phyloP scores from a whole-genome alignment of 176 grass and related monocot species.

The Zizania latifolia region DNA sequence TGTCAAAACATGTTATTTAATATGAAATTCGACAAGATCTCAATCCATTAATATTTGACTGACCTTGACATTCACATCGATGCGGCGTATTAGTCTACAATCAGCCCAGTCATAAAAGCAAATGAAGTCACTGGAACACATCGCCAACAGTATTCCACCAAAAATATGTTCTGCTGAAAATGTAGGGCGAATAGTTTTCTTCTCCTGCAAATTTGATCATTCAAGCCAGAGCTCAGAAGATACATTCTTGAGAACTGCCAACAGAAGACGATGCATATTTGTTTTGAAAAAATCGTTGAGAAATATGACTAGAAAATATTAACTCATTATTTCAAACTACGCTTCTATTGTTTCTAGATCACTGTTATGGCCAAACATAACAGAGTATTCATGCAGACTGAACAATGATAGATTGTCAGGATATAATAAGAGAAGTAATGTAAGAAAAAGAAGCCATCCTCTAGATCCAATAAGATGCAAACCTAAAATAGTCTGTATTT shows the following conservation, averaged over 20 bases:
- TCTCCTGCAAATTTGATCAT: constrained; percentile 66
- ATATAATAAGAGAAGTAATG: background rate
- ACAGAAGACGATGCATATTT: background rate
- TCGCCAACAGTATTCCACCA: constrained; percentile 87
- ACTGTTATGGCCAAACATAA: background rate
- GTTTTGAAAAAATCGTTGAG: background rate
- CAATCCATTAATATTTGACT: constrained; percentile 1
- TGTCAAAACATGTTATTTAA: constrained; percentile 5
- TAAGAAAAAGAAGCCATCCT: background rate
- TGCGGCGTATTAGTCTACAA: constrained; percentile 82
- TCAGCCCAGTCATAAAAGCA: constrained; percentile 99
- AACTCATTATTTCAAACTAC: background rate
- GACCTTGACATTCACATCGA: constrained; percentile 96
- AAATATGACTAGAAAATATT: background rate
- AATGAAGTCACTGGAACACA: constrained; percentile 98
- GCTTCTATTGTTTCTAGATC: background rate
- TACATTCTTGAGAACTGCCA: background rate
- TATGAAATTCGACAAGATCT: background rate
- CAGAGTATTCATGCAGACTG: background rate
- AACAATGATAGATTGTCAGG: background rate
- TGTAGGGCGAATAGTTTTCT: constrained; percentile 79
- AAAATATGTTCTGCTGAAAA: constrained; percentile 86
- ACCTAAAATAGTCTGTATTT: background rate
- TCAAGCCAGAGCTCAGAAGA: background rate
- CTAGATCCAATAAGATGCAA: background rate